Base-by-base conservation (phyloP, 2,329 filamentous ascomycete genomes). In the Elsinoe fawcettii region DNA sequence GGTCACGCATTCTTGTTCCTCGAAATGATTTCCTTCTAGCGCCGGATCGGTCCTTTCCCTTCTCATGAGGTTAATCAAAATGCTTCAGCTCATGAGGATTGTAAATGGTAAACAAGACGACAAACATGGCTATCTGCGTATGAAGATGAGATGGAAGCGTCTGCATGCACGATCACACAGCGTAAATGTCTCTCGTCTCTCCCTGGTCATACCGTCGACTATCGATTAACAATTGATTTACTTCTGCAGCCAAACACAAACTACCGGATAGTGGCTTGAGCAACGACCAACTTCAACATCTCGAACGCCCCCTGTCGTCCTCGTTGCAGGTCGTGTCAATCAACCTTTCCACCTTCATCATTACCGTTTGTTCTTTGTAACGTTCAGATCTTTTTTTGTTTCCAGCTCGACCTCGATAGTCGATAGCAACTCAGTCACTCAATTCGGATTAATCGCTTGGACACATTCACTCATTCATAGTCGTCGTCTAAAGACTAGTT, bases 371-470 rank as follows among this genome's bases (percentile, higher is more conserved):
- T 53, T 32, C 30, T 41, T 36, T 12, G 9, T 22, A 55, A 55
- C 53, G 53, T 43, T 25, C 37, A 7, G 39, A 20, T 55, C 20
- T 44, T 34, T 43, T 55, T 22, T 16, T 55, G 6, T n/a, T 43
- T 51, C 11, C 37, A 30, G 34, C 53, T 43, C 36, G 53, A 55
- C 53, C 11, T 43, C 22, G 37, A 55, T 23, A 43, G 30, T 44
- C 36, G 53, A 43, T 55, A 44, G 16, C 14, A 18, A 81, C 8
- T n/a, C 20, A 51, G 47, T 51, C 47, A 16, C 47, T 51, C 39
- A 3, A n/a, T 23, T 43, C 39, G 22, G 18, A 16, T 20, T 43
- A 22, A 43, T 43, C 14, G 11, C 39, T 2, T 20, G 11, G 6
- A n/a, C 2, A 16, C 39, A 43, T 8, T 43, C 39, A n/a, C 16